Evolutionary conservation across 306 rosid genomes (phyloP), one percentile per base, ranked within the genome.

Genomic region (Quercus suber): DNA sequence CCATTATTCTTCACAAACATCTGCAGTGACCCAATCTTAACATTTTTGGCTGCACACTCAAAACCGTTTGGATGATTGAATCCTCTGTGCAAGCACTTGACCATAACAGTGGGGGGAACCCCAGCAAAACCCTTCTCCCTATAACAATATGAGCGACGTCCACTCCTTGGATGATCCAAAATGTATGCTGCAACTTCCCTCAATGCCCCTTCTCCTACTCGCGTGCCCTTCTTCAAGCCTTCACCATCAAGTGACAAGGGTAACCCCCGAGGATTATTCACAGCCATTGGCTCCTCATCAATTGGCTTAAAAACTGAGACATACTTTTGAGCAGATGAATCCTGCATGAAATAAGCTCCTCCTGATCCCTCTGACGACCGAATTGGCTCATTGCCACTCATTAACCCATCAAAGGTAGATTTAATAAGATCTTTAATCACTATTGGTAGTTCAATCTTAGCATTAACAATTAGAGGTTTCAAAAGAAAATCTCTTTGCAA

Each of bases 221-320:
- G 81, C 6, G 90, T 89, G 21, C 92, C 92, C 82, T 85, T 89
- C 83, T 89, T 89, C 71, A 89, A 83, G 69, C 92, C 90, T 83
- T 89, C 90, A 60, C 92, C 90, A 76, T 85, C 85, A 25, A 79
- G 27, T 18, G 92, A 89, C 61, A 87, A 71, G 55, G 89, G 88
- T 59, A 90, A 56, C 11, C 87, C 88, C 19, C 76, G 88, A 35
- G 94, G 97, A 57, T 90, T 92, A 76, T 89, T 86, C 27, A 82
- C 78, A 49, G 96, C 96, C 93, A 86, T 84, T 21, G 93, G 97
- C 81, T 89, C 95, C 87, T 92, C 95, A 76, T 90, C 93, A 35
- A 78, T 82, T 56, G 97, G 96, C 88, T 89, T 90, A 86, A 90
- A 89, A 79, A 89, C 89, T 64, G 91, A 88, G 25, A 92, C 89